Percentiles rank a stretch among this genome's conserved stretches.
phyloP scores from a whole-genome alignment of 768 basidiomycete species.

The Mycena haematopus region DNA sequence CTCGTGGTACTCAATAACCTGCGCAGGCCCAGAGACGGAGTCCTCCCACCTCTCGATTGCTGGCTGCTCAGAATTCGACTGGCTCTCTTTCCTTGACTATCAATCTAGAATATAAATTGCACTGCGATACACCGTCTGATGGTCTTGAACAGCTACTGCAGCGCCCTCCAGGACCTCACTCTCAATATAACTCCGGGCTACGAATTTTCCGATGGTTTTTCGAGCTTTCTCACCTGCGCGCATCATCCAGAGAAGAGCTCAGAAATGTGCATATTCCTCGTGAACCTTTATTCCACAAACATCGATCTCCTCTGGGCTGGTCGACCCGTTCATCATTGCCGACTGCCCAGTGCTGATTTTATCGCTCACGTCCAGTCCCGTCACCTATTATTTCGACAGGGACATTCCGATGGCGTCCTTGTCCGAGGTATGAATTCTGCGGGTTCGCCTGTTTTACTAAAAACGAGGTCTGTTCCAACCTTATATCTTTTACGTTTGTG shows the following conservation, averaged over 20 bases:
- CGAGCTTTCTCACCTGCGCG: slow-evolving; percentile 2
- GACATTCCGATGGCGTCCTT: too few relatives aligned
- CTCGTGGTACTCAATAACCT: too few relatives aligned
- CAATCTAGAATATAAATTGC: not conserved
- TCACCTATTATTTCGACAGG: slow-evolving; percentile 1
- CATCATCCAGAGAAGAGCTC: not conserved
- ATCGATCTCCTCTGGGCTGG: slow-evolving; percentile 10
- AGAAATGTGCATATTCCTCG: not conserved
- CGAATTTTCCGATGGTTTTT: slow-evolving; percentile 2
- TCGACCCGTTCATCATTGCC: too few relatives aligned
- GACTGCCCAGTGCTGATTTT: not conserved
- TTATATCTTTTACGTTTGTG: too few relatives aligned
- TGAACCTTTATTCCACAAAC: not conserved
- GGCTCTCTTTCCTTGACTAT: slow-evolving; percentile 7
- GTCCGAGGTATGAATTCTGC: too few relatives aligned
- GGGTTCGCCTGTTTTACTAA: too few relatives aligned
- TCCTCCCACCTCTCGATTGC: not conserved
- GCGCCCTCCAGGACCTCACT: slow-evolving; percentile 13
- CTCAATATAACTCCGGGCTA: not conserved
- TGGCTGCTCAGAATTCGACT: slow-evolving; percentile 11
- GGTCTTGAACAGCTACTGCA: not conserved
- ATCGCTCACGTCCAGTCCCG: not conserved
- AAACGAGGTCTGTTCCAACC: too few relatives aligned
- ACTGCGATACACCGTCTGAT: slow-evolving; percentile 13
- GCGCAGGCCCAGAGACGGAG: not conserved